Conservation (phyloP, 2,329 filamentous ascomycete species). For the Curvularia verruculosa region DNA sequence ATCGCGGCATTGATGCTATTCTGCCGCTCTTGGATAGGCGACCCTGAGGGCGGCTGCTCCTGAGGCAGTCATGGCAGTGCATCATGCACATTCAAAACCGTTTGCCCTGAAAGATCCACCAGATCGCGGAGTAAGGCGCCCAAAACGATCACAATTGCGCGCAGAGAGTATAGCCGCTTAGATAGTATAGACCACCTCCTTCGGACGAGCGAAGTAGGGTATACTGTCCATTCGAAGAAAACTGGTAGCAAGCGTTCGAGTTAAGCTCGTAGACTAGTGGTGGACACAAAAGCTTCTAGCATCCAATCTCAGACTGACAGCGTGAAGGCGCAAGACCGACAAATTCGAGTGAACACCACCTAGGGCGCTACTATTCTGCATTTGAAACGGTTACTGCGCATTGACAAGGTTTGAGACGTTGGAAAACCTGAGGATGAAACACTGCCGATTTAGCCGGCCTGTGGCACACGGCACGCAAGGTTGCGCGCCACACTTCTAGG, state of each 20-base stretch:
- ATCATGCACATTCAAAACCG: constrained; percentile 13
- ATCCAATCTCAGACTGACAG: neutral
- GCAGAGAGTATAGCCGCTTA: neutral
- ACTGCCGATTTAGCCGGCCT: constrained; percentile 4
- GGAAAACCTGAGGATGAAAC: constrained; percentile 17
- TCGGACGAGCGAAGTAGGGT: neutral
- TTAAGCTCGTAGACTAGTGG: neutral
- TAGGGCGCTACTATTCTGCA: constrained; percentile 1
- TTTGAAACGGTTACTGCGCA: constrained; percentile 11
- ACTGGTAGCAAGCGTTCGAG: neutral
- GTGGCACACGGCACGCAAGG: neutral
- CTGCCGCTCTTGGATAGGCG: neutral
- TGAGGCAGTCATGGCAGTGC: constrained; percentile 9
- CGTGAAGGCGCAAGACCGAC: neutral
- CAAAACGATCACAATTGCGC: constrained; percentile 7
- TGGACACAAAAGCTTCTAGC: neutral
- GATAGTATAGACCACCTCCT: neutral
- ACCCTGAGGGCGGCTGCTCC: neutral
- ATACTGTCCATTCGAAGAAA: neutral
- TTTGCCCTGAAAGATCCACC: constrained; percentile 7
- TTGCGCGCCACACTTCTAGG: constrained; percentile 2
- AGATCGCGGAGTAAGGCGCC: constrained; percentile 7
- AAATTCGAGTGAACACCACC: constrained; percentile 4
- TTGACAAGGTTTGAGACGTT: constrained; percentile 15
- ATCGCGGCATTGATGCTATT: constrained; percentile 3